A percentile compares a stretch with the other conserved stretches of the same genome.
Evolutionary conservation across 2,329 filamentous ascomycete genomes (phyloP).

Genomic region (Alternaria viburni): DNA sequence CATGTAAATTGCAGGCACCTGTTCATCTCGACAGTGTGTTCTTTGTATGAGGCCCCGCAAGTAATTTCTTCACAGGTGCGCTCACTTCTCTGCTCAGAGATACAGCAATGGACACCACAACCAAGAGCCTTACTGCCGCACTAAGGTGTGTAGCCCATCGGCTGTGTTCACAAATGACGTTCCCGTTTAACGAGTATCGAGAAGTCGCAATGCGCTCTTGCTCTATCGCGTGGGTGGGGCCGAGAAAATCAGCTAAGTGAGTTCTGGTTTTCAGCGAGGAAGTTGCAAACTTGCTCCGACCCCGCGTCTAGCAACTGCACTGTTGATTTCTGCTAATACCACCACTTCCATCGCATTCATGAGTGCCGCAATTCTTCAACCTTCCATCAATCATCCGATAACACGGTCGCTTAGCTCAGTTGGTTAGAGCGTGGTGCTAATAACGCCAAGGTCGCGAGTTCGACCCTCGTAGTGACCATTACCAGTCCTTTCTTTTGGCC

Average conservation of each 20-base stretch:
- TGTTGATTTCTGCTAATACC: no score
- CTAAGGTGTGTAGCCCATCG: not conserved
- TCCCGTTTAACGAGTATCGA: not conserved
- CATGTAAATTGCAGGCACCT: not conserved
- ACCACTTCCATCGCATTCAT: no score
- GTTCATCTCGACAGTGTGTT: not conserved
- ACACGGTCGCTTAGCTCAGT: slow-evolving; percentile 29
- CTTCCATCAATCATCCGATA: slow-evolving; percentile 3
- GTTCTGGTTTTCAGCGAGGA: not conserved
- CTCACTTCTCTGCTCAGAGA: no score
- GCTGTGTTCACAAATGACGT: not conserved
- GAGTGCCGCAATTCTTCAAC: not conserved
- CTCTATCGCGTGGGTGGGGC: not conserved
- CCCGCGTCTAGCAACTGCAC: not conserved
- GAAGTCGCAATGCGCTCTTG: not conserved
- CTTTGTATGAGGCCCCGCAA: not conserved
- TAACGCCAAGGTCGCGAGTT: slow-evolving; percentile 30
- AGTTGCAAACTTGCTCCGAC: not conserved
- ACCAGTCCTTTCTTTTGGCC: not conserved
- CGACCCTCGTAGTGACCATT: slow-evolving; percentile 32
- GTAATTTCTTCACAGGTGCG: not conserved
- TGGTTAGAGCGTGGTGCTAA: slow-evolving; percentile 33
- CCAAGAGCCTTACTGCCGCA: no score
- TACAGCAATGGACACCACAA: no score
- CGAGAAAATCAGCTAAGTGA: no score